Evolutionary conservation across 495 filamentous ascomycete genomes (phyloP), one percentile per base, ranked within the genome.

Genomic region (Aspergillus steynii): DNA sequence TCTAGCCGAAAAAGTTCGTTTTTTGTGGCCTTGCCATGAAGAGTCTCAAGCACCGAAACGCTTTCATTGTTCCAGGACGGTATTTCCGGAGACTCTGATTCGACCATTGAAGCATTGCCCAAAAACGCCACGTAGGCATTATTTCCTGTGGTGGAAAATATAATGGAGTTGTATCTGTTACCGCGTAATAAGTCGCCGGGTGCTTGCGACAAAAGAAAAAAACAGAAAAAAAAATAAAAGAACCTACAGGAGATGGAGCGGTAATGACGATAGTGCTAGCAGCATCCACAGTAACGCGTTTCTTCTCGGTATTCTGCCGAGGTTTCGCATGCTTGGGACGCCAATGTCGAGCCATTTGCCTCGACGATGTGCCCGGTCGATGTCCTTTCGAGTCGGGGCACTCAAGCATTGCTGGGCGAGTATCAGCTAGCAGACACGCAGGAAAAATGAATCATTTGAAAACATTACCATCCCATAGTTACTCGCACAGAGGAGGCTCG

Each of bases 291-390:
- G 34, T 20, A 56, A 37, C n/a, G 9, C 29, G 12, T 59, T 27
- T 27, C n/a, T 29, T 27, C 37, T 7, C 12, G 52, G 37, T 3
- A 71, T 65, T 15, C 47, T 49, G 5, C 61, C 53, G 1, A 75
- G 59, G 59, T 80, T 79, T n/a, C 68, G 65, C 15, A 80, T 55
- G 29, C 75, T 79, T 12, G 71, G 68, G 46, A 80, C 67, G 3
- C 76, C 76, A 42, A 81, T 73, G 54, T 74, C 74, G 29, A 81
- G 55, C 77, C 74, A 80, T 10, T 61, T 65, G 0, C 60, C 52
- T 31, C 58, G 53, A 3, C 58, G 50, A 66, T 81, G 78, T 1
- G 76, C 76, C 31, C 15, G 50, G 45, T 80, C 68, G 27, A 81
- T 53, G 46, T 80, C 77, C 32, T 70, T 54, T 7, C 78, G 67